Evolutionary conservation across 495 filamentous ascomycete species (phyloP), one percentile per base, ranked within the genome.

Genomic region (Penicillium ucsense): DNA sequence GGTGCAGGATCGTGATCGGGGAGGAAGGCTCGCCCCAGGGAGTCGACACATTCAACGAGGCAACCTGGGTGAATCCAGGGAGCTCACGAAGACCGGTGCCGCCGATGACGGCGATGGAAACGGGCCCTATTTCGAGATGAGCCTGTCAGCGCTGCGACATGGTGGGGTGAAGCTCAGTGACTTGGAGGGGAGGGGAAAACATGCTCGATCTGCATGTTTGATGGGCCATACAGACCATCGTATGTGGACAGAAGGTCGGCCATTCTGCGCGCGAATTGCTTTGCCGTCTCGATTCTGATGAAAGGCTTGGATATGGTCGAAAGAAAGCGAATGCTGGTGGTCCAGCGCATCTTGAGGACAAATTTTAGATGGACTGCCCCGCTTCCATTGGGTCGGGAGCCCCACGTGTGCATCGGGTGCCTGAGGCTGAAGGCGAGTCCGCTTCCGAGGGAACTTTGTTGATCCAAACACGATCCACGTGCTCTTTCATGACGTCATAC

Each of bases 21-120:
- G 90, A 88, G 39, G 92, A 95, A 12, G 92, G 86, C 6, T 68
- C 60, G 51, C 92, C 92, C 91, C 92, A 98, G n/a, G 92, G 92
- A 3, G 92, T 98, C 8, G 66, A 55, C 46, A 82, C 64, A 44
- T 75, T 75, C 50, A 97, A 66, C 11, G 73, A 76, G 11, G 91
- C 89, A 51, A 94, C 80, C 56, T 88, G 87, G 12, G 75, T 80
- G 76, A 92, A 96, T 70, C 76, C 73, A 61, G 80, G 66, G 50
- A 88, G 77, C 54, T 79, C 70, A 55, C 77, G 72, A 45, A 98
- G 83, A 44, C 92, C 92, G 36, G 92, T 98, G 55, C 92, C 94
- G 62, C 92, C 94, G 48, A 98, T 97, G 49, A 98, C 89, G 67
- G 88, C 92, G 64, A 98, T 94, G 56, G 75, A 80, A 65, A 97